These are phyloP conservation scores for Pythium grandisporangium DNA, from an alignment of 352 stramenopile species.

Conservation along the genomic window DNA sequence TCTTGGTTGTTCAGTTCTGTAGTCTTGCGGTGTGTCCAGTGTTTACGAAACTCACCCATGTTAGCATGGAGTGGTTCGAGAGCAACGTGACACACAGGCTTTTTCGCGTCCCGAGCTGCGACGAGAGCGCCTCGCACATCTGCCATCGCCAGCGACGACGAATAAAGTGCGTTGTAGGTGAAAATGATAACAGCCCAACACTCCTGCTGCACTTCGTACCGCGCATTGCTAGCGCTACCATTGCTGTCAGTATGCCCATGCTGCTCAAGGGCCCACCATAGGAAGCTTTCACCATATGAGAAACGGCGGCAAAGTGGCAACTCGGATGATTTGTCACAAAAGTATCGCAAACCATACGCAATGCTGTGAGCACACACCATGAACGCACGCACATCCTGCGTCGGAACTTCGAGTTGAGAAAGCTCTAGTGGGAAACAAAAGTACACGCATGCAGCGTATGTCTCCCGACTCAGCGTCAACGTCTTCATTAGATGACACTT, in stretches of 20 bases:
- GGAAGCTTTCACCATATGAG: slow-evolving; percentile 15
- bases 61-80: slow-evolving; percentile 12
- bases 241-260: not conserved
- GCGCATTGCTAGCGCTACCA: not conserved
- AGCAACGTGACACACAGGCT: slow-evolving; percentile 19
- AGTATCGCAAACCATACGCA: slow-evolving; percentile 18
- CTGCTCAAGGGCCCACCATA: slow-evolving; percentile 21
- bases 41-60: slow-evolving; percentile 16
- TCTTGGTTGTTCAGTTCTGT: not conserved
- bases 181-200: slow-evolving; percentile 20
- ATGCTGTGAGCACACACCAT: slow-evolving; percentile 13
- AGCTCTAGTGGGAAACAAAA: slow-evolving; percentile 22
- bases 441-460: slow-evolving; percentile 17
- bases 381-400: not conserved
- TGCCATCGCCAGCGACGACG: slow-evolving; percentile 8
- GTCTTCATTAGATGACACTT: slow-evolving; percentile 13
- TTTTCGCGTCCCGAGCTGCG: slow-evolving; percentile 2
- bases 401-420: slow-evolving; percentile 2
- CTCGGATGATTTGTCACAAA: slow-evolving; percentile 11
- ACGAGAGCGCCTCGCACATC: slow-evolving; percentile 13
- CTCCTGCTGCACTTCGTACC: slow-evolving; percentile 1
- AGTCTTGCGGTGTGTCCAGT: slow-evolving; percentile 4
- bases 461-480: slow-evolving; percentile 7
- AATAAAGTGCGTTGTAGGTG: slow-evolving; percentile 24
- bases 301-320: slow-evolving; percentile 14